Percentiles rank a stretch among this genome's conserved stretches.
phyloP scores from a whole-genome alignment of 2,329 filamentous ascomycete genomes.

The Neophaeococcomyces aloes region DNA sequence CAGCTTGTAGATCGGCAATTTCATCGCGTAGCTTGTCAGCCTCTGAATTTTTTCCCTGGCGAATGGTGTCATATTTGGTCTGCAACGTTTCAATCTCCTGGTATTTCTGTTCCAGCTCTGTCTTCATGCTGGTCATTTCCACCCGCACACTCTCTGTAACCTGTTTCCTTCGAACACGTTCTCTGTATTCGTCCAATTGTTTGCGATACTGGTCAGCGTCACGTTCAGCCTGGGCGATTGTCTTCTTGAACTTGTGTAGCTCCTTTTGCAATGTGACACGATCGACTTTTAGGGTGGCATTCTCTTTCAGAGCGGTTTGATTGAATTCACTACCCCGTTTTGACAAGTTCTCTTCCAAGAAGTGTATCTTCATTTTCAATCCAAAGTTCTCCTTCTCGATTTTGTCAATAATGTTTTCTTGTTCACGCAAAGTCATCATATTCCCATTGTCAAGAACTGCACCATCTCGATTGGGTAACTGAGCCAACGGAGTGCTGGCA shows the following conservation, averaged over 20 bases:
- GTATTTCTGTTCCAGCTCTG: conserved; percentile 42
- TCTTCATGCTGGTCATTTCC: conserved; percentile 43
- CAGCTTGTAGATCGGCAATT: conserved; percentile 64
- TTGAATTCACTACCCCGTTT: conserved; percentile 86
- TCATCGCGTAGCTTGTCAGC: conserved; percentile 60
- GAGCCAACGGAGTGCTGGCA: conserved; percentile 69
- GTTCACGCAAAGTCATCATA: conserved; percentile 80
- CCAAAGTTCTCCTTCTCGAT: conserved; percentile 99
- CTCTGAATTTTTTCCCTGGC: conserved; percentile 46
- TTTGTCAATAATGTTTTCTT: conserved; percentile 84
- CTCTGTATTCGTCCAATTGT: conserved; percentile 72
- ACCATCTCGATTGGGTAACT: conserved; percentile 54
- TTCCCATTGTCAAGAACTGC: conserved; percentile 75
- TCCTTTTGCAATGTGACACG: conserved; percentile 83
- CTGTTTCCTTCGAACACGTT: conserved; percentile 67
- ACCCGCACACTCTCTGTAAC: conserved; percentile 59
- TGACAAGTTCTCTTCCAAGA: conserved; percentile 78
- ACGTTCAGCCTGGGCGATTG: conserved; percentile 67
- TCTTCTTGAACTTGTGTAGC: conserved; percentile 75
- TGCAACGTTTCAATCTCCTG: conserved; percentile 45
- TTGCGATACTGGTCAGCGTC: conserved; percentile 75
- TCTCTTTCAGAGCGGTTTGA: conserved; percentile 80
- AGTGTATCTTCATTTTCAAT: conserved; percentile 93
- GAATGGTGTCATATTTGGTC: conserved; percentile 47
- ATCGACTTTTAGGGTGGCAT: conserved; percentile 90